Evolutionary conservation across 1,284 basidiomycete genomes (phyloP), one percentile per base, ranked within the genome.

Genomic region (Microbotryum violaceum): DNA sequence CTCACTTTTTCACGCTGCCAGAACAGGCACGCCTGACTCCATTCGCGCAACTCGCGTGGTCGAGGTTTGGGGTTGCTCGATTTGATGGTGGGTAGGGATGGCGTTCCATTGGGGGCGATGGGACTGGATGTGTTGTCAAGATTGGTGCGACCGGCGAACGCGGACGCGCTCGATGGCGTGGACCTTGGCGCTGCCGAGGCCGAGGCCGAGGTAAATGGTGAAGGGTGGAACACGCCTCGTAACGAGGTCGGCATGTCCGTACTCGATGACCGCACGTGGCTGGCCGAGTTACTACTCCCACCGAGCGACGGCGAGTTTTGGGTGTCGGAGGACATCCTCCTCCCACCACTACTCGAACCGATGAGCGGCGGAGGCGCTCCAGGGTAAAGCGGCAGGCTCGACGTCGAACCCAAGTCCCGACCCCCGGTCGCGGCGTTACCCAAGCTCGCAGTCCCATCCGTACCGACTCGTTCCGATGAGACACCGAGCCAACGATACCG

Each of bases 1-100:
- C 31, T 9, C n/a, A 8, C 27, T 37, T 46, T 46, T 21, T 58
- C 60, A 2, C 56, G 37, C 46, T 59, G 60, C 66, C 67, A 69
- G 1, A 66, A 54, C 64, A 62, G 61, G 31, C 64, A 69, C 1
- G 56, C 33, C 61, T 69, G 67, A 33, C 58, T 62, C 67, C 67
- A 69, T 48, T 69, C 67, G 46, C 61, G 57, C 23, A 58, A 52
- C 31, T 69, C 65, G 10, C 48, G 53, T 57, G 63, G 63, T 52
- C 66, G 12, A 18, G 62, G 25, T 7, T 42, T 42, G 37, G 37
- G 37, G 37, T 6, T 54, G 33, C 21, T 9, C 27, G n/a, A 37
- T 20, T 23, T 27, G 45, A 20, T 49, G 23, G 33, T 29, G 18
- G 25, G n/a, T 14, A 20, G 5, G 31, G 16, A 14, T 2, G 50